A percentile compares a stretch with the other conserved stretches of the same genome.
Evolutionary conservation across 2,329 filamentous ascomycete species (phyloP).

Genomic region (Cladophialophora exuberans): DNA sequence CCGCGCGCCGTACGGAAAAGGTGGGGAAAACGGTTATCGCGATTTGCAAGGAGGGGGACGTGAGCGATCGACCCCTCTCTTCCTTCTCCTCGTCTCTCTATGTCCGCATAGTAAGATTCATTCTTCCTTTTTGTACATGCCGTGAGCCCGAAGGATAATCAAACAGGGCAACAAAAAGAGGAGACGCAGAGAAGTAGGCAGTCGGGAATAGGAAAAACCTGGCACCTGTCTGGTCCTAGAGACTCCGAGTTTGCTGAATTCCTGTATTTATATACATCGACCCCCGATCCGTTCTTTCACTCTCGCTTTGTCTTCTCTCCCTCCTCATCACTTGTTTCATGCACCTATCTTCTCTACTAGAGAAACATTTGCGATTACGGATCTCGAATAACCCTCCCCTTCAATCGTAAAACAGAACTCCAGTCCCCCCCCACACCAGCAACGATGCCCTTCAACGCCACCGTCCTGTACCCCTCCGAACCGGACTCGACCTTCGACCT

Average conservation of each 20-base stretch:
- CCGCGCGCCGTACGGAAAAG: neutral
- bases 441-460: slow-evolving; percentile 14
- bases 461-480: slow-evolving; percentile 47
- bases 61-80: neutral
- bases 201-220: too few species aligned
- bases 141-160: too few species aligned
- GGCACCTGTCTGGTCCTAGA: too few species aligned
- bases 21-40: neutral
- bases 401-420: neutral
- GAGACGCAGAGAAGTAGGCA: too few species aligned
- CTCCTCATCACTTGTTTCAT: too few species aligned
- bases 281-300: too few species aligned
- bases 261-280: too few species aligned
- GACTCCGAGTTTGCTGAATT: too few species aligned
- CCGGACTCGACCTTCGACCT: slow-evolving; percentile 49
- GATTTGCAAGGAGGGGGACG: neutral
- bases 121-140: neutral
- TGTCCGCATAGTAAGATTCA: neutral
- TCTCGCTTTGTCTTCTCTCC: neutral
- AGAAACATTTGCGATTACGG: neutral
- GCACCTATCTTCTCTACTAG: too few species aligned
- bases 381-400: neutral
- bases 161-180: neutral
- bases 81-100: neutral
- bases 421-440: neutral